Evolutionary conservation across 495 filamentous ascomycete species (phyloP), one percentile per base, ranked within the genome.

Genomic region (Penicillium malachiteum): DNA sequence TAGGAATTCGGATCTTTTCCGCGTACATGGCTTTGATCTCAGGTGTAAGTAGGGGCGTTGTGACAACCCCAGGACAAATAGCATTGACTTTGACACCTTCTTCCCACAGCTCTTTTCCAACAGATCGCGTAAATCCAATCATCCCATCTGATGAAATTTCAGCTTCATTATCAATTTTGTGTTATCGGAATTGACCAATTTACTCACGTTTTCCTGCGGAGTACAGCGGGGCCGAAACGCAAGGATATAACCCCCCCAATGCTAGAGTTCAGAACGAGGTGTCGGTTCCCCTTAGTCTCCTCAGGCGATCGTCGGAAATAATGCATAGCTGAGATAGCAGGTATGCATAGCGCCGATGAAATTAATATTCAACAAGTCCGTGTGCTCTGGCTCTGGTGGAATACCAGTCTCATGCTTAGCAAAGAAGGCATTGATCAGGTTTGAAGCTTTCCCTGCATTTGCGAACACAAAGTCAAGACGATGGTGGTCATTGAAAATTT

Each of bases 261-360:
- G 46, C 63, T 66, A 5, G 60, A 53, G 1, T 54, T 66, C 5
- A 63, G 33, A 44, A 65, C 35, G 46, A 66, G 21, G 38, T 50
- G 53, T 11, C 50, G 35, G 2, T 30, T 12, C 8, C 60, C 54
- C 7, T 41, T 53, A 2, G 34, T 50, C 2, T 35, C 17, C 3
- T 52, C 39, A 3, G 57, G 63, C 5, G 63, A 66, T 14, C 49
- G 51, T 6, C 63, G 60, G 32, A 63, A 66, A 46, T 66, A 66
- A 37, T 63, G 60, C 41, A 58, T 30, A 40, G 64, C 86, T 7
- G n/a, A 90, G 75, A 52, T 86, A 83, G 1, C 76, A 71, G 0
- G 87, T 87, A 68, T 84, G 88, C 52, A 86, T 64, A 18, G 84
- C 81, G 34, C 87, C 87, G 17, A 72, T 81, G 34, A 85, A 58